Evolutionary conservation across 2,329 filamentous ascomycete species (phyloP).

Genomic region (Cladosporium sp.): DNA sequence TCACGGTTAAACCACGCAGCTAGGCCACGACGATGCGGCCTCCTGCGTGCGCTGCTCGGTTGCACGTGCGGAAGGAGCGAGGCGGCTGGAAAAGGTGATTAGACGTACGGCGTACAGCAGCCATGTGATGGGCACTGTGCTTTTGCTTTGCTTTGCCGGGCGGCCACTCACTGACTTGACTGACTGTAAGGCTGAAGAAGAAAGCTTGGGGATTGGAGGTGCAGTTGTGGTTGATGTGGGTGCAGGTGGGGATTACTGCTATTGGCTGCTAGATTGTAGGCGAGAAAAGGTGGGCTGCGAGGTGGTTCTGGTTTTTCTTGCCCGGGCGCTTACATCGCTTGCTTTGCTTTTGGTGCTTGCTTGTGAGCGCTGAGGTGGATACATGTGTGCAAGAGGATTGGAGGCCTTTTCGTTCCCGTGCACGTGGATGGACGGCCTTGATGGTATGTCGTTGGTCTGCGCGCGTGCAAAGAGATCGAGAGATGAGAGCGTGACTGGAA

Average conservation of each 20-base stretch:
- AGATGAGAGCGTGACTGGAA: neutral
- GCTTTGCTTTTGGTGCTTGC: neutral
- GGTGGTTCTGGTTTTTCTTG: neutral
- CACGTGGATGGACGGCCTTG: neutral
- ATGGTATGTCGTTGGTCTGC: neutral
- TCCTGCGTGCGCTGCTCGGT: neutral
- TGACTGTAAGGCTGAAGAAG: neutral
- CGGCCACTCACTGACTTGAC: neutral
- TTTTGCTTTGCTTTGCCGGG: neutral
- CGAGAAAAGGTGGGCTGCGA: neutral
- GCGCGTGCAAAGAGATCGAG: neutral
- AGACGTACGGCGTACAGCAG: neutral
- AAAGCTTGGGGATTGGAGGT: neutral
- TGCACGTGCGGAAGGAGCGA: neutral
- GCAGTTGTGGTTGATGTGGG: neutral
- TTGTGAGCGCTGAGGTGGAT: neutral
- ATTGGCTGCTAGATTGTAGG: neutral
- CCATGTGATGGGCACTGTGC: neutral
- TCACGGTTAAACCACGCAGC: neutral
- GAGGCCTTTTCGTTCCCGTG: neutral
- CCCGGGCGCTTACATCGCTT: neutral
- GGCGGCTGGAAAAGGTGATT: neutral
- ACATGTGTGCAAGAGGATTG: neutral
- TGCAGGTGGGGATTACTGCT: neutral
- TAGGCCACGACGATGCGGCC: neutral